These are phyloP conservation scores for Kwoniella shandongensis DNA, from an alignment of 768 basidiomycete species.

Conservation along the genomic window DNA sequence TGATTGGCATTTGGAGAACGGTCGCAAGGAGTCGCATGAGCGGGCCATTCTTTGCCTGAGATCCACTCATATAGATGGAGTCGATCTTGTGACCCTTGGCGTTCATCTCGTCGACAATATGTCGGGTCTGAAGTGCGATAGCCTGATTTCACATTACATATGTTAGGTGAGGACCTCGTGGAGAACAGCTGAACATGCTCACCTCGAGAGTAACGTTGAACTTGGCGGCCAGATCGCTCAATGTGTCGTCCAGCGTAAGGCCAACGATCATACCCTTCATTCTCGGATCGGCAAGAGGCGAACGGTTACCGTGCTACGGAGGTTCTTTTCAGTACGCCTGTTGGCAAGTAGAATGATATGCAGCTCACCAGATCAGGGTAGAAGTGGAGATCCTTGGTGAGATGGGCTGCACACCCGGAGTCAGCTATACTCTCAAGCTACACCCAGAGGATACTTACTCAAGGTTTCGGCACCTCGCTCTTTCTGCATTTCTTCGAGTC, in stretches of 20 bases:
- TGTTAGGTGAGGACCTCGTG: too few relatives aligned
- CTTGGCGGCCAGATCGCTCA: conserved; percentile 80
- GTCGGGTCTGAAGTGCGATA: conserved; percentile 89
- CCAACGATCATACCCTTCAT: conserved; percentile 93
- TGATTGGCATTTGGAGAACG: conserved; percentile 74
- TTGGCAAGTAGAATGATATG: neutral
- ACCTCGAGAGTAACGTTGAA: conserved; percentile 84
- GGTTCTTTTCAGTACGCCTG: neutral
- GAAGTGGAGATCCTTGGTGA: conserved; percentile 85
- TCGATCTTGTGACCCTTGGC: conserved; percentile 75
- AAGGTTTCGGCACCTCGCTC: conserved; percentile 64
- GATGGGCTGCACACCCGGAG: conserved; percentile 63
- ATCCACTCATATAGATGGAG: conserved; percentile 84
- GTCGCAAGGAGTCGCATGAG: conserved; percentile 90
- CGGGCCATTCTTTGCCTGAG: conserved; percentile 83
- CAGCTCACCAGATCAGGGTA: conserved; percentile 75
- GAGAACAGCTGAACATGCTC: too few relatives aligned
- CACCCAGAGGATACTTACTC: conserved; percentile 50
- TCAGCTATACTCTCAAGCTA: too few relatives aligned
- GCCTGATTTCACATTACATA: conserved; percentile 53
- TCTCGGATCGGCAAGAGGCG: conserved; percentile 89
- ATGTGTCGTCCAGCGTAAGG: conserved; percentile 71
- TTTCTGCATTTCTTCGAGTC: conserved; percentile 66
- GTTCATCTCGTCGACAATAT: conserved; percentile 91
- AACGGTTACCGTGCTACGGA: conserved; percentile 63